Percentiles rank a stretch among this genome's conserved stretches.
phyloP scores from a whole-genome alignment of 441 rosid genomes.

The Pelargonium cotyledonis region DNA sequence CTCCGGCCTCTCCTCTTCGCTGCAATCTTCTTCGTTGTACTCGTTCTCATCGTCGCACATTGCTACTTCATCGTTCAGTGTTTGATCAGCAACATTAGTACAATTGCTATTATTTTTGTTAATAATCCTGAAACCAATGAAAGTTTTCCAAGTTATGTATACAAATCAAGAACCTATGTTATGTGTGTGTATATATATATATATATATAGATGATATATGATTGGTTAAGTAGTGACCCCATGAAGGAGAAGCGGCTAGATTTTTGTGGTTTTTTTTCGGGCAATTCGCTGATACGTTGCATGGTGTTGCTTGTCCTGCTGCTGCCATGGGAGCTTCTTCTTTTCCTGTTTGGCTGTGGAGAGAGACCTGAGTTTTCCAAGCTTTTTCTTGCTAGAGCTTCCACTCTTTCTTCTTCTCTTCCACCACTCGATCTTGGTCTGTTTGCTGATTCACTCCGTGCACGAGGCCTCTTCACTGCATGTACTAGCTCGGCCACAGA shows the following conservation, averaged over 20 bases:
- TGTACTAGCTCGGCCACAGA: constrained; percentile 80
- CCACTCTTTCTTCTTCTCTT: constrained; percentile 35
- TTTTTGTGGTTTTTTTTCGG: constrained; percentile 62
- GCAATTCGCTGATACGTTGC: constrained; percentile 69
- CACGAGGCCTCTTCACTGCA: constrained; percentile 79
- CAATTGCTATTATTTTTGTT: neutral
- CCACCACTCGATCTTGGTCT: constrained; percentile 57
- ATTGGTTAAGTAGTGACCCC: constrained; percentile 35
- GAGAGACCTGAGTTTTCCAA: constrained; percentile 34
- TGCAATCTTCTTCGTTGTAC: constrained; percentile 37
- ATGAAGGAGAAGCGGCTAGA: constrained; percentile 68
- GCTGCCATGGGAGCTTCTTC: constrained; percentile 42
- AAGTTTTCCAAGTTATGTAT: neutral
- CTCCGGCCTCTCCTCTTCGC: constrained; percentile 43
- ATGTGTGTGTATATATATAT: too few relatives aligned
- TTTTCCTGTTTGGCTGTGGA: constrained; percentile 25
- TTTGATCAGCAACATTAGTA: too few relatives aligned
- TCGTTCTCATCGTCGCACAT: constrained; percentile 34
- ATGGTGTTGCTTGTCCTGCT: constrained; percentile 38
- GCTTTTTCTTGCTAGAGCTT: constrained; percentile 39
- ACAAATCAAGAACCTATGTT: neutral
- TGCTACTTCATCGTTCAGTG: constrained; percentile 16
- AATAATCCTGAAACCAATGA: neutral
- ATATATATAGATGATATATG: too few relatives aligned
- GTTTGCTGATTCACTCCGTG: constrained; percentile 63